phyloP scores from a whole-genome alignment of 1,284 basidiomycete species.

The Boletus austroedulis region DNA sequence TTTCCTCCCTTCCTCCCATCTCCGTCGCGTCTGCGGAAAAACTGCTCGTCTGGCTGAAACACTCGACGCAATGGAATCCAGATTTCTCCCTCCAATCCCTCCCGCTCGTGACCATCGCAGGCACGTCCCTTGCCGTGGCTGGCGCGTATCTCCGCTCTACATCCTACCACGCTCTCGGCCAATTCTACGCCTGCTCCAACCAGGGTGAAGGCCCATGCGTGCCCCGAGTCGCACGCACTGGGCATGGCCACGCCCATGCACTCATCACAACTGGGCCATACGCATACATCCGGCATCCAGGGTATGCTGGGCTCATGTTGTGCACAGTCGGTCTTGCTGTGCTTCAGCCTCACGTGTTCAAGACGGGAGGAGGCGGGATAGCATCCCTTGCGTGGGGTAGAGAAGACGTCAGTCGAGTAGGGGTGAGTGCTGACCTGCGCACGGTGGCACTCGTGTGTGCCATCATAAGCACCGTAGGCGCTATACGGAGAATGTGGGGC shows the following conservation, averaged over 20 bases:
- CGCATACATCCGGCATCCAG: conserved; percentile 31
- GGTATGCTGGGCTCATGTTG: conserved; percentile 27
- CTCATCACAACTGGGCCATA: conserved; percentile 34
- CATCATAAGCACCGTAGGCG: conserved; percentile 6
- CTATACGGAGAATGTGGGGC: conserved; percentile 9
- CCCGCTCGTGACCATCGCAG: conserved; percentile 7
- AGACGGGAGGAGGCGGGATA: not conserved
- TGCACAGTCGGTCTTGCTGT: conserved; percentile 12
- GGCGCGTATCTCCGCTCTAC: conserved; percentile 20
- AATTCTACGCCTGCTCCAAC: conserved; percentile 25
- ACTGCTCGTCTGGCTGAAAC: not conserved
- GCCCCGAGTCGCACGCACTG: not conserved
- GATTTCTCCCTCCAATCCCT: not conserved
- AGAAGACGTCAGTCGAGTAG: not conserved
- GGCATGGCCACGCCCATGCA: conserved; percentile 16
- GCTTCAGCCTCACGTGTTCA: conserved; percentile 8
- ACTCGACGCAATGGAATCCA: not conserved
- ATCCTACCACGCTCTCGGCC: conserved; percentile 26
- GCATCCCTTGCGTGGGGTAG: not conserved
- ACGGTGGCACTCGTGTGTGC: conserved; percentile 10
- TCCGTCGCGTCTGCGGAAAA: not conserved
- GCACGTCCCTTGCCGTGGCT: conserved; percentile 14
- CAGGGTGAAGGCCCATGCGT: conserved; percentile 10
- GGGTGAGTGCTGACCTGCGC: conserved; percentile 2
- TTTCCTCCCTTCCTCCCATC: not conserved